Base-by-base conservation (phyloP, 2,329 filamentous ascomycete species). In the Amylocarpus encephaloides region DNA sequence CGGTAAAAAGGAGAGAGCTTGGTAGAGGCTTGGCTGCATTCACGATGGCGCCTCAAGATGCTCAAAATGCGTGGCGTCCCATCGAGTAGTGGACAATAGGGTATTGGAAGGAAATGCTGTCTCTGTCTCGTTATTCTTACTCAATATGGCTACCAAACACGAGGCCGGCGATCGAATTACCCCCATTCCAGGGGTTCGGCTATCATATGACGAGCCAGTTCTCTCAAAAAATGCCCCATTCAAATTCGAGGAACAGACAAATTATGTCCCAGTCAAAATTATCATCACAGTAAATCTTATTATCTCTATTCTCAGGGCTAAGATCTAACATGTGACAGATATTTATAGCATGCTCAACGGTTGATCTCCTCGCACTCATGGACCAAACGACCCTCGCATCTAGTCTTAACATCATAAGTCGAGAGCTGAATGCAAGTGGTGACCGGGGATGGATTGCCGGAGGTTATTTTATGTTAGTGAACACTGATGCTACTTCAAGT, bases 321-420 rank as follows among this genome's bases (percentile, higher is more conserved):
- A 7, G 22, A 26, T 26, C 22, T 26, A 7, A n/a, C n/a, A 26
- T 26, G 22, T 26, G 22, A 4, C 22, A 79, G 76, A 78, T 80
- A 54, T 80, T 80, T 54, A 64, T 80, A 12, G 75, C 77, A 13
- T 79, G 76, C 53, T 72, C 77, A 40, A 77, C 69, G 18, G 74
- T 79, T 50, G 77, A 80, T 46, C 63, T 80, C 35, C 58, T 79
- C 30, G 75, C 77, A 0, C 66, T 80, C 44, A 78, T 80, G 68
- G 77, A 80, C 59, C 77, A 80, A 62, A 80, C 77, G 0, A 79
- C 75, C 2, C 64, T 80, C 30, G 77, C 77, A 0, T 70, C 74
- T 12, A 78, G 75, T 66, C 65, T 80, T 54, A 74, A 74, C 42
- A 77, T 78, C 44, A 72, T 80, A 19, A 73, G 73, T n/a, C 71